phyloP scores from a whole-genome alignment of 176 grass and related monocot genomes.

The Oryza australiensis region DNA sequence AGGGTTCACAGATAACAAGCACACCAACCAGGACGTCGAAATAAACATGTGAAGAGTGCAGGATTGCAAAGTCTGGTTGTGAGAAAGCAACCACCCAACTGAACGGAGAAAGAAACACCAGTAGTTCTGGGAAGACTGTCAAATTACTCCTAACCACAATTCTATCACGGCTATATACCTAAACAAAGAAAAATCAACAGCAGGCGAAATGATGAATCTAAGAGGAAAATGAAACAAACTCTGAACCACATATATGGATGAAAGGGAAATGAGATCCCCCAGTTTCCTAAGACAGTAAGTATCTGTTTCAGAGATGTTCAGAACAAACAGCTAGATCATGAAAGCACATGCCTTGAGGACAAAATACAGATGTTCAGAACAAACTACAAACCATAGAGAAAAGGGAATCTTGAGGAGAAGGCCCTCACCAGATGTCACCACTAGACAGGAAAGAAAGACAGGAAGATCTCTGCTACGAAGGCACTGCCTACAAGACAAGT shows the following conservation, averaged over 20 bases:
- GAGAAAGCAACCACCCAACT: background rate
- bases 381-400: background rate
- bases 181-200: background rate
- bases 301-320: background rate
- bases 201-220: background rate
- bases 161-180: background rate
- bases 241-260: background rate
- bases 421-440: background rate
- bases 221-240: background rate
- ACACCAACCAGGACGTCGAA: background rate
- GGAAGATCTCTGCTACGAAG: background rate
- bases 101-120: background rate
- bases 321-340: background rate
- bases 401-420: background rate
- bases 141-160: background rate
- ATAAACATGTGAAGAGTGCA: background rate
- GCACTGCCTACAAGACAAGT: background rate
- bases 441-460: background rate
- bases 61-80: background rate
- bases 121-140: background rate
- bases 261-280: background rate
- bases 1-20: slow-evolving; percentile 20
- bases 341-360: too few relatives aligned
- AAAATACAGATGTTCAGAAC: too few relatives aligned
- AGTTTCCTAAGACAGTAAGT: background rate